A percentile compares a stretch with the other conserved stretches of the same genome.
phyloP scores from a whole-genome alignment of 257 asterid genomes.

The Primulina eburnea region DNA sequence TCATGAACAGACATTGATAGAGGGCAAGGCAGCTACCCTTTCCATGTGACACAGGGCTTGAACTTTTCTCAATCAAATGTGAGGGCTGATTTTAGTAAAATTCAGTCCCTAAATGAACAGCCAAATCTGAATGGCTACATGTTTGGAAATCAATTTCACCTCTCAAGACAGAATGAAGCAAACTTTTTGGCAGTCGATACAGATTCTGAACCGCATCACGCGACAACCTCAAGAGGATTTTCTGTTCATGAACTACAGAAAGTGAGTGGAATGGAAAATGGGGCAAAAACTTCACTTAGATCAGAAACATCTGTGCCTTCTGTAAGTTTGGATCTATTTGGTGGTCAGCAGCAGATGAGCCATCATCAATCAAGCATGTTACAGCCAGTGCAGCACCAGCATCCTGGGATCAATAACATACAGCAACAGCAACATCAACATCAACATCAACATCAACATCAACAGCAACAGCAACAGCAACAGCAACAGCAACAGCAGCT shows the following conservation, averaged over 20 bases:
- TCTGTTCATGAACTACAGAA: conserved; percentile 58
- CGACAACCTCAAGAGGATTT: conserved; percentile 50
- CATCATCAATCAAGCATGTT: conserved; percentile 61
- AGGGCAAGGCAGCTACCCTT: conserved; percentile 52
- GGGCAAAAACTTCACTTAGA: conserved; percentile 51
- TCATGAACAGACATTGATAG: conserved; percentile 57
- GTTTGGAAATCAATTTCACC: conserved; percentile 59
- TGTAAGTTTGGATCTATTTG: conserved; percentile 80
- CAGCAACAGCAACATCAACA: conserved; percentile 80
- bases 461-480: conserved; percentile 69
- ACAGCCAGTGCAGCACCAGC: conserved; percentile 73
- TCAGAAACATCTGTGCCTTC: conserved; percentile 55
- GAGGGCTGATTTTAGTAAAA: conserved; percentile 54
- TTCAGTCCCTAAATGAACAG: conserved; percentile 55
- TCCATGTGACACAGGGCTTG: conserved; percentile 53
- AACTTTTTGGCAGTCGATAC: conserved; percentile 59
- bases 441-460: conserved; percentile 59
- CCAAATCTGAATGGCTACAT: conserved; percentile 57
- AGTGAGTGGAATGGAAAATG: conserved; percentile 53
- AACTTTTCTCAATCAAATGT: conserved; percentile 49
- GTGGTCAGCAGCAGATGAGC: conserved; percentile 80
- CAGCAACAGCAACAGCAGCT: conserved; percentile 61
- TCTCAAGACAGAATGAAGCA: conserved; percentile 57
- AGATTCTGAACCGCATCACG: conserved; percentile 48
- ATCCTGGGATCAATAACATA: conserved; percentile 57